Base-by-base conservation (phyloP, 129 eudicot species). In the Saussurea involucrata region DNA sequence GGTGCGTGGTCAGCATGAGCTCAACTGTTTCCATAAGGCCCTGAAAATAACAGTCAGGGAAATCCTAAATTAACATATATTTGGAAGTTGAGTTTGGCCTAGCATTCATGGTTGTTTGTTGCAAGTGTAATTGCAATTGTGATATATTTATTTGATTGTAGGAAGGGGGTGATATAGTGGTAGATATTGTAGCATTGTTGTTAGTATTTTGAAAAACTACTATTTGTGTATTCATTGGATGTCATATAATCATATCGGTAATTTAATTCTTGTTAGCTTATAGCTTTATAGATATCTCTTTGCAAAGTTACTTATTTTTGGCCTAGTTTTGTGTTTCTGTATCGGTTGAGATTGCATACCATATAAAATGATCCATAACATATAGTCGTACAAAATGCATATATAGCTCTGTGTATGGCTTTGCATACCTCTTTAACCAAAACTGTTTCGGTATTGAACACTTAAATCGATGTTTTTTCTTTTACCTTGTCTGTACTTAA, bases 81-180 rank as follows among this genome's bases (percentile, higher is more conserved):
- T 37, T 37, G 49, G 17, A 10, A 17, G 61, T 53, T 44, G 55
- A 13, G 55, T 12, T 44, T 17, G 61, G 61, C 24, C 61, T 53
- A 5, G 61, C 22, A n/a, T n/a, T 53, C 61, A 17, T 53, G 61
- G 61, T 53, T 5, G 61, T 53, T 53, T 53, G 61, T 1, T 53
- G n/a, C 22, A 66, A 32, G 24, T 72, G 66, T 65, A 31, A 31
- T 32, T 64, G 68, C 55, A 72, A 65, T 65, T 72, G 83, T 79
- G 68, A 32, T 63, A 80, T 80, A 71, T 79, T 77, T 49, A 27
- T 79, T 72, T 72, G 83, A 60, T 72, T 79, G 42, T 72, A 72
- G 83, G 73, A 46, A 76, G 28, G 66, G 80, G 66, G 68, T 65
- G 73, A 46, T 76, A 76, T 64, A 66, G 24, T 76, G 49, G 44